These are phyloP conservation scores for Mycena citricolor DNA, from an alignment of 1,284 basidiomycete species.

Conservation along the genomic window DNA sequence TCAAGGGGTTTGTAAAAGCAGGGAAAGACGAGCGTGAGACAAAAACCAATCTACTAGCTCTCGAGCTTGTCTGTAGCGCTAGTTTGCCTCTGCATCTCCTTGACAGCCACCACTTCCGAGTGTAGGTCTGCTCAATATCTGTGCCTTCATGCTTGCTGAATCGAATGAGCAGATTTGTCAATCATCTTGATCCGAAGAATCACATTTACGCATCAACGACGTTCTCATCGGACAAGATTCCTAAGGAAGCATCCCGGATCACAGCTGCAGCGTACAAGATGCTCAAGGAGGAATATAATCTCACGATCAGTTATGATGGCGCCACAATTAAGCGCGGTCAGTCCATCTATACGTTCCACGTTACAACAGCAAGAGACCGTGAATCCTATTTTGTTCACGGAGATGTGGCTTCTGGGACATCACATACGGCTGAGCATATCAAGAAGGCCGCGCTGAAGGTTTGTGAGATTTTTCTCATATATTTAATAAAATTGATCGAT, in stretches of 20 bases:
- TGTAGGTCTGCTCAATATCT: too few relatives aligned
- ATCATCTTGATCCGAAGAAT: conserved; percentile 4
- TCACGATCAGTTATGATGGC: conserved; percentile 34
- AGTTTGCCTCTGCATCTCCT: conserved; percentile 1
- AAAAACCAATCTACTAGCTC: conserved; percentile 1
- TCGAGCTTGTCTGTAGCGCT: conserved; percentile 9
- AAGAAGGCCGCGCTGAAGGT: conserved; percentile 22
- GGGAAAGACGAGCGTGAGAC: not conserved
- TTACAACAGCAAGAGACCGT: conserved; percentile 28
- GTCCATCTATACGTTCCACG: conserved; percentile 31
- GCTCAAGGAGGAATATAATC: conserved; percentile 25
- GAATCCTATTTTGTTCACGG: conserved; percentile 30
- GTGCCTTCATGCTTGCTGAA: too few relatives aligned
- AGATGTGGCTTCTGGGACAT: conserved; percentile 28
- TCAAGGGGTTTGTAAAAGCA: not conserved
- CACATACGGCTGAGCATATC: conserved; percentile 26
- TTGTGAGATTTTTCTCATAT: not conserved
- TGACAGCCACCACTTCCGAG: conserved; percentile 1
- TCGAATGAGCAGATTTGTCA: too few relatives aligned
- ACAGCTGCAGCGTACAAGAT: conserved; percentile 4
- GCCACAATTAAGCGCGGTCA: conserved; percentile 25
- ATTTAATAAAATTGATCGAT: not conserved
- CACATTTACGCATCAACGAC: conserved; percentile 3
- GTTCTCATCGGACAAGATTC: conserved; percentile 5
- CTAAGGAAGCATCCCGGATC: conserved; percentile 3